Percentiles rank a stretch among this genome's conserved stretches.
These are phyloP conservation scores for Gracilaria domingensis DNA, from an alignment of 23 red algal genomes.

Conservation along the genomic window DNA sequence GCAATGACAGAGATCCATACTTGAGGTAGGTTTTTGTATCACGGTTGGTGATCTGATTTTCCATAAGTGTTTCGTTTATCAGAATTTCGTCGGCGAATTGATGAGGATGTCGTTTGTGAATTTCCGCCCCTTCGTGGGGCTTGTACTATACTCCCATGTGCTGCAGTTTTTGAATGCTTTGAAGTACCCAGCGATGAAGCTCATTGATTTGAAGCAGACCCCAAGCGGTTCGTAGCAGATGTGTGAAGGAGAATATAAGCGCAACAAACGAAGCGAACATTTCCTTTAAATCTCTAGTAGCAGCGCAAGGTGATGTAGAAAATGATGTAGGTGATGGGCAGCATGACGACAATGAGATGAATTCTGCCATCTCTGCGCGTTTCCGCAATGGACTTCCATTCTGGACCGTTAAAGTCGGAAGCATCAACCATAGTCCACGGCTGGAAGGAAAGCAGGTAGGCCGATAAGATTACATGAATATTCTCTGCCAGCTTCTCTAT, in stretches of 20 bases:
- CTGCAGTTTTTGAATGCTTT: conserved; percentile 22
- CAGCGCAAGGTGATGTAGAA: conserved; percentile 50
- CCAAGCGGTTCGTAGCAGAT: conserved; percentile 36
- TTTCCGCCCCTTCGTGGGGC: neutral
- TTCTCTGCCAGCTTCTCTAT: conserved; percentile 43
- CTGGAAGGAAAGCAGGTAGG: conserved; percentile 49
- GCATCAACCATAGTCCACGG: conserved; percentile 52
- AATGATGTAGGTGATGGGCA: conserved; percentile 44
- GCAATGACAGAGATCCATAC: conserved; percentile 6
- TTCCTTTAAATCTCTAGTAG: conserved; percentile 42
- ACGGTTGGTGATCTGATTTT: conserved; percentile 37
- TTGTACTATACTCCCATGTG: conserved; percentile 20
- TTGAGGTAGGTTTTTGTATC: conserved; percentile 9
- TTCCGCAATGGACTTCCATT: conserved; percentile 38
- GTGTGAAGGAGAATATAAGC: conserved; percentile 42
- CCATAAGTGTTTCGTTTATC: conserved; percentile 48
- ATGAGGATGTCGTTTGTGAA: neutral
- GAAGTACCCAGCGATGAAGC: neutral
- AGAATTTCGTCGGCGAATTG: conserved; percentile 48
- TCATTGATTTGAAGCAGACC: conserved; percentile 49
- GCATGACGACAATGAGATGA: conserved; percentile 23
- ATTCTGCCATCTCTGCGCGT: neutral
- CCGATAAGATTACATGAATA: conserved; percentile 31
- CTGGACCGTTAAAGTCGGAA: conserved; percentile 41
- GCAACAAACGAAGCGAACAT: conserved; percentile 54